A percentile compares a stretch with the other conserved stretches of the same genome.
phyloP scores from a whole-genome alignment of 139 green algal species.

The Tetradesmus lagerheimii region DNA sequence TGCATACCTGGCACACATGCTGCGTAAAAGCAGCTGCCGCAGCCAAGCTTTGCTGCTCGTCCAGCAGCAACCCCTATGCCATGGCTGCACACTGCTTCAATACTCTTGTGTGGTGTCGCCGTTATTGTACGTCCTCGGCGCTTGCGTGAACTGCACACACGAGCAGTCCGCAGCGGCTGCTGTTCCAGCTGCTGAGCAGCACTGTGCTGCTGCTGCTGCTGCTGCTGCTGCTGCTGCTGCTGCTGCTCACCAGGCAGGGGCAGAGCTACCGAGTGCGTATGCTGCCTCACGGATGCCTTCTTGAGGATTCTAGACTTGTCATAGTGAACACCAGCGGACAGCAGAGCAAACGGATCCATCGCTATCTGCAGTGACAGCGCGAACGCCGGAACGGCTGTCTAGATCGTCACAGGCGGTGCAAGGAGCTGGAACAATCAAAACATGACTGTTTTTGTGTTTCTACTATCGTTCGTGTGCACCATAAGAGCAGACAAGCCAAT shows the following conservation, averaged over 20 bases:
- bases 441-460: no score
- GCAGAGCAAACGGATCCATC: conserved; percentile 16
- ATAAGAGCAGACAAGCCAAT: no score
- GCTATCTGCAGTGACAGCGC: not conserved
- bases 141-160: not conserved
- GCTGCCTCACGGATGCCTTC: not conserved
- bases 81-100: no score
- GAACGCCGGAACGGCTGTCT: not conserved
- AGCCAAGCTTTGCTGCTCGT: not conserved
- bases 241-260: conserved; percentile 17
- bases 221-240: not conserved
- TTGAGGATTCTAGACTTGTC: not conserved
- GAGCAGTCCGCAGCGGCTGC: not conserved
- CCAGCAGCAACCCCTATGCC: not conserved
- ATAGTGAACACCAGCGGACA: conserved; percentile 1
- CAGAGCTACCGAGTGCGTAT: not conserved
- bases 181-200: not conserved
- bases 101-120: no score
- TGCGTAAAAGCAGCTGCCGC: not conserved
- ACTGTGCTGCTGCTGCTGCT: not conserved
- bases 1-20: not conserved
- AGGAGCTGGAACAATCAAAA: not conserved
- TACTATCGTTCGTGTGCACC: no score
- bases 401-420: not conserved
- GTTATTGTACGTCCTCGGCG: no score